Base-by-base conservation (phyloP, 805 yeast genomes). In the Starmerella tilneyi region DNA sequence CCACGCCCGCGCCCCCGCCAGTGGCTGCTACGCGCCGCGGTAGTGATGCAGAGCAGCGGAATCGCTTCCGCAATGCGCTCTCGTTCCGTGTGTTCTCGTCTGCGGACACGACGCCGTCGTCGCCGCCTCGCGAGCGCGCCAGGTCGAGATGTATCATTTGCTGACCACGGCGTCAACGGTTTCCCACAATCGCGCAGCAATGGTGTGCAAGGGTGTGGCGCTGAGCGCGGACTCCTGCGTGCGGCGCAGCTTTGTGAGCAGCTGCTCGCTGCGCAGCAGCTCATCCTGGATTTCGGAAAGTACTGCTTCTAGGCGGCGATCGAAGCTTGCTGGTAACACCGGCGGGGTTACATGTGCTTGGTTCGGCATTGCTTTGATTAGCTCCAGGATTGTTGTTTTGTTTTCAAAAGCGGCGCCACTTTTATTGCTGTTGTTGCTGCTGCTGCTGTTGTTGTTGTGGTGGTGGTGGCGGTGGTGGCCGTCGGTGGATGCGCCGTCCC, bases 221-320 rank as follows among this genome's bases (percentile, higher is more conserved):
- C 27, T 23, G 15, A 45, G 45, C 22, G 39, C 41, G 17, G 44
- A 26, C 19, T 40, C 35, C 36, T 34, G 42, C 27, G 22, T 23
- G 17, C 43, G 44, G 28, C 31, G 34, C 32, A 45, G 34, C 45
- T 45, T 44, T n/a, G 23, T 20, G 21, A 41, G 31, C 27, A 45
- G 29, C 29, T 15, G 26, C 22, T 29, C 45, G 27, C 38, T 26
- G 17, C 43, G 41, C 39, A 29, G 21, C 6, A 41, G 20, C 21
- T 43, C 46, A 15, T 31, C 37, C 5, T 6, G 35, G 31, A 43
- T 43, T 7, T 37, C 43, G 26, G 20, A 31, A 3, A 31, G 31
- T 9, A 31, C 9, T 13, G 36, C 20, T 5, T 16, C 35, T 4
- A 36, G 27, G 20, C 34, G 33, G 20, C 24, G 16, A 12, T 36